These are phyloP conservation scores for Thalassiosira sp. DNA, from an alignment of 352 stramenopile species.

Conservation along the genomic window DNA sequence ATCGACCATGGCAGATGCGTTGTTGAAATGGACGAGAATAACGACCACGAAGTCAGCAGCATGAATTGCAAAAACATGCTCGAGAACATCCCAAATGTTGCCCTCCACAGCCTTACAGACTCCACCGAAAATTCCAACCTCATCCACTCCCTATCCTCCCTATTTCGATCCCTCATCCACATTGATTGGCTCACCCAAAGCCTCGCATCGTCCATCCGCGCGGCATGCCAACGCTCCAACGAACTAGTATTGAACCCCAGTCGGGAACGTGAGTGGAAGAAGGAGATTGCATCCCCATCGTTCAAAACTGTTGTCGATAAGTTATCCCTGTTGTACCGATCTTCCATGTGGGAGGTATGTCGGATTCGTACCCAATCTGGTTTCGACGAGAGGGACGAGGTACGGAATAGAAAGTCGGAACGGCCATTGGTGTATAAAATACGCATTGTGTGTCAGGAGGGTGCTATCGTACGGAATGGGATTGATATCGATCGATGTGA, in stretches of 20 bases:
- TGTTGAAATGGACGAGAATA: slow-evolving; percentile 1
- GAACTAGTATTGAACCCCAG: slow-evolving; percentile 38
- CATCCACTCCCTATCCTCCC: slow-evolving; percentile 47
- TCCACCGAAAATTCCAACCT: slow-evolving; percentile 27
- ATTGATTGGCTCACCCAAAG: slow-evolving; percentile 76
- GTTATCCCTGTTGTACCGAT: slow-evolving; percentile 74
- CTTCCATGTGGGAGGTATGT: slow-evolving; percentile 77
- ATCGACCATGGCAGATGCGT: slow-evolving; percentile 21
- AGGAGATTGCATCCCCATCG: slow-evolving; percentile 55
- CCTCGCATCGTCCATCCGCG: slow-evolving; percentile 65
- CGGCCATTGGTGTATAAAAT: slow-evolving; percentile 67
- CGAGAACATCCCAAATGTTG: slow-evolving; percentile 61
- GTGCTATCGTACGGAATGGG: slow-evolving; percentile 81
- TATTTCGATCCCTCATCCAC: slow-evolving; percentile 65
- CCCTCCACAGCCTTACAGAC: slow-evolving; percentile 65
- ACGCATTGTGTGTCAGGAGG: slow-evolving; percentile 84
- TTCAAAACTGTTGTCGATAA: slow-evolving; percentile 67
- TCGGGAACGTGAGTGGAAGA: slow-evolving; percentile 74
- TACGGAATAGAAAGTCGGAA: slow-evolving; percentile 22
- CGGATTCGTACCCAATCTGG: slow-evolving; percentile 63
- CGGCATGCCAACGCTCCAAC: slow-evolving; percentile 61
- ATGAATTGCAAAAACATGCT: slow-evolving; percentile 55
- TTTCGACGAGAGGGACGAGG: slow-evolving; percentile 64
- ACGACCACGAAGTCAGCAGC: not conserved
- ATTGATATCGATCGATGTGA: slow-evolving; percentile 85